phyloP scores from a whole-genome alignment of 2,329 filamentous ascomycete genomes.

The Pseudogymnoascus verrucosus region DNA sequence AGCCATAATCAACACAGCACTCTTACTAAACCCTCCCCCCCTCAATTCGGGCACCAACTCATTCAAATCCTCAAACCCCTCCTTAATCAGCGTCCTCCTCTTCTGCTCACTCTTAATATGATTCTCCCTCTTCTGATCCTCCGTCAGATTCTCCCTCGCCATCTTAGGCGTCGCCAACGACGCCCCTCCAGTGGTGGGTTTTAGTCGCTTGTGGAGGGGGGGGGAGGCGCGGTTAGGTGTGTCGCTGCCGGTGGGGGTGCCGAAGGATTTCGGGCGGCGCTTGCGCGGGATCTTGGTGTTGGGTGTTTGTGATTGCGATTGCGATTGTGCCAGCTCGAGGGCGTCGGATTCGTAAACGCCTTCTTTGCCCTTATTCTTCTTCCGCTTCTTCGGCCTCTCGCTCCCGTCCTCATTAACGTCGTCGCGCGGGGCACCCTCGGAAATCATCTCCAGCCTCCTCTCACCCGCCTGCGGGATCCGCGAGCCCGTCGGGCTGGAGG shows the following conservation, averaged over 20 bases:
- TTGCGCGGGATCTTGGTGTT: constrained; percentile 27
- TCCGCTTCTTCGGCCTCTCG: constrained; percentile 42
- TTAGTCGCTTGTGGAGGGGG: constrained; percentile 39
- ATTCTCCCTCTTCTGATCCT: constrained; percentile 76
- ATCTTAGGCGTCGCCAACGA: constrained; percentile 33
- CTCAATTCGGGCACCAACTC: constrained; percentile 67
- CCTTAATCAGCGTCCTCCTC: constrained; percentile 68
- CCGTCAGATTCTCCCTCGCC: constrained; percentile 56
- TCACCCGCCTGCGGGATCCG: constrained; percentile 10
- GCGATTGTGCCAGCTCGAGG: constrained; percentile 19
- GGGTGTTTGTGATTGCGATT: constrained; percentile 21
- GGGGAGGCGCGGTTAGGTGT: constrained; percentile 14
- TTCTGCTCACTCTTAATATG: constrained; percentile 87
- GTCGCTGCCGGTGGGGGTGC: constrained; percentile 23
- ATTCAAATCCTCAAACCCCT: constrained; percentile 74
- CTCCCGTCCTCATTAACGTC: constrained; percentile 28
- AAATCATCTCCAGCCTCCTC: constrained; percentile 18
- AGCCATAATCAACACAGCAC: constrained; percentile 65
- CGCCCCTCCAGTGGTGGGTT: constrained; percentile 31
- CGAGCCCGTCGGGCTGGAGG: constrained; percentile 42
- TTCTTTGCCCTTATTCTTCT: constrained; percentile 46
- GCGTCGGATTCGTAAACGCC: constrained; percentile 36
- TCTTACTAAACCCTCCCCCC: constrained; percentile 74
- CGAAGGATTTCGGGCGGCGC: constrained; percentile 21
- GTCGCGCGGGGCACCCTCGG: constrained; percentile 21